Evolutionary conservation across 2,329 filamentous ascomycete genomes (phyloP), one percentile per base, ranked within the genome.

Genomic region (Chalaropsis thielavioides): DNA sequence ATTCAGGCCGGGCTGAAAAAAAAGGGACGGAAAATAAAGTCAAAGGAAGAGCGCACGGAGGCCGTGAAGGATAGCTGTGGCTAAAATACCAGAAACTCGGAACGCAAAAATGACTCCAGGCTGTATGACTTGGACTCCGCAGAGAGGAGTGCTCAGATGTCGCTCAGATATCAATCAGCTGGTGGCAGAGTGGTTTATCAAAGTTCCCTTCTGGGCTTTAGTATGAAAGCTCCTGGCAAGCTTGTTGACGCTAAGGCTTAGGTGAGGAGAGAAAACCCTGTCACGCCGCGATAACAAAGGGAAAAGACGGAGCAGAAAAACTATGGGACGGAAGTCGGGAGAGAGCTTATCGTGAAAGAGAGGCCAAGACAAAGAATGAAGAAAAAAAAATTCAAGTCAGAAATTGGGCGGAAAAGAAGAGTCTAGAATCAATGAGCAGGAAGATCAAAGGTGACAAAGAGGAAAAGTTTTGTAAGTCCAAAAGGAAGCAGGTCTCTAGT

Each of bases 1-100:
- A 35, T 35, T 4, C 76, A 17, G 54, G 38, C 27, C 17, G 24
- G 24, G 54, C 54, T 61, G 38, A 24, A 61, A 43, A 60, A 60
- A 43, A 61, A 24, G 46, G 46, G 19, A 40, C 17, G 31, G 24
- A 24, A 43, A 61, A 56, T 24, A 56, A 58, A 35, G 17, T 6
- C 54, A n/a, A 58, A 58, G 51, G 51, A 56, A 56, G 15, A 22
- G 15, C 54, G 27, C 54, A 58, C 54, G 24, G 54, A 58, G 54
- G 31, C n/a, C 27, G 54, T 58, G 58, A 61, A 43, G 58, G 40
- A 61, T 40, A 56, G 22, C 27, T 22, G 13, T 31, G 49, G 49
- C 5, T 19, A 40, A 61, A 35, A 19, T 19, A 61, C 38, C n/a
- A 17, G 22, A 61, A 61, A 41, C 19, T 22, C 35, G 40, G 35